Conservation (phyloP, 306 rosid species). For the Clitoria ternatea region DNA sequence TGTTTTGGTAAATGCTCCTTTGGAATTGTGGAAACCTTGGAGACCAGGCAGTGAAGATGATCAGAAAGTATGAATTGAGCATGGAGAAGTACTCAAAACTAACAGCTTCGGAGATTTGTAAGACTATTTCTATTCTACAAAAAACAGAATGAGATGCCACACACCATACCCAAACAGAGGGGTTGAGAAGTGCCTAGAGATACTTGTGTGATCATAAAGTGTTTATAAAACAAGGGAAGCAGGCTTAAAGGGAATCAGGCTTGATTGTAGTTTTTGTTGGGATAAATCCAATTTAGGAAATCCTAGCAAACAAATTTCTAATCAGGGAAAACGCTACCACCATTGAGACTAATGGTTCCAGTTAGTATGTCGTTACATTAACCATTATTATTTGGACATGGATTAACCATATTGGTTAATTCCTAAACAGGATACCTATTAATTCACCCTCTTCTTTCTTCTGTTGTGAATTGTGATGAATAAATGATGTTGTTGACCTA, state of each 20-base stretch:
- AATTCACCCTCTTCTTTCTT: conserved; percentile 8
- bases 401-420: not conserved
- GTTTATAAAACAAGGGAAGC: not conserved
- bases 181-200: not conserved
- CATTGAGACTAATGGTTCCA: not conserved
- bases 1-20: not conserved
- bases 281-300: not conserved
- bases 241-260: not conserved
- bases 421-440: not conserved
- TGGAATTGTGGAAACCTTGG: not conserved
- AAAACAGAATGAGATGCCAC: conserved; percentile 1
- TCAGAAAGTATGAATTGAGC: not conserved
- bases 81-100: not conserved
- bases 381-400: not conserved
- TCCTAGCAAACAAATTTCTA: not conserved
- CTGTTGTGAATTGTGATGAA: not conserved
- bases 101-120: not conserved
- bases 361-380: not conserved
- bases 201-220: not conserved
- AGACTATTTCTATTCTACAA: not conserved
- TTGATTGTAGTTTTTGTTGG: not conserved
- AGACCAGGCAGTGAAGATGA: conserved; percentile 2
- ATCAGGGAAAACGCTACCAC: not conserved
- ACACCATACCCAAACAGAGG: not conserved
- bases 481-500: not conserved